Conservation (phyloP, 106 monocot species). For the Dactylorhiza incarnata region DNA sequence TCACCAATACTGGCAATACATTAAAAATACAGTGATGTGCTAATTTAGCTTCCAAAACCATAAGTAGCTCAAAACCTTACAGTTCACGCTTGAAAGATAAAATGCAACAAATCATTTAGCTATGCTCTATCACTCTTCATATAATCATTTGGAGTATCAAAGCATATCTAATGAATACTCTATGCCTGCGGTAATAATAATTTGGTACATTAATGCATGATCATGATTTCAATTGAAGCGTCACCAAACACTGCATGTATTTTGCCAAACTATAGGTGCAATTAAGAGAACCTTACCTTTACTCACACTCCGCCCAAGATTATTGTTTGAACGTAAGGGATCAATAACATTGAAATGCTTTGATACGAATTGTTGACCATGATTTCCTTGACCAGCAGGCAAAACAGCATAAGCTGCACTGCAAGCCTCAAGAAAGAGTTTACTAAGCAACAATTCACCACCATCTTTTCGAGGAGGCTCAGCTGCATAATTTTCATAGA, state of each 20-base stretch:
- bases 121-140: background rate
- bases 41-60: too few relatives aligned
- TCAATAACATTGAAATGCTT: slow-evolving; percentile 97
- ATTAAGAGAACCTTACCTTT: slow-evolving; percentile 53
- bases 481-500: slow-evolving; percentile 23
- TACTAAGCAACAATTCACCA: slow-evolving; percentile 40
- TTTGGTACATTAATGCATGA: background rate
- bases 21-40: too few relatives aligned
- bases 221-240: background rate
- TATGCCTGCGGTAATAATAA: background rate
- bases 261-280: background rate
- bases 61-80: too few relatives aligned
- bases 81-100: too few relatives aligned
- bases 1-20: too few relatives aligned
- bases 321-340: slow-evolving; percentile 88
- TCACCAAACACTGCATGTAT: background rate
- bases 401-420: slow-evolving; percentile 47
- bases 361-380: slow-evolving; percentile 59
- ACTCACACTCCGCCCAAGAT: slow-evolving; percentile 89
- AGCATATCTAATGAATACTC: background rate
- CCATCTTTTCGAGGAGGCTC: slow-evolving; percentile 48
- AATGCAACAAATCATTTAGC: background rate
- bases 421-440: slow-evolving; percentile 47
- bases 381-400: slow-evolving; percentile 48
- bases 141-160: background rate